Base-by-base conservation (phyloP, 352 stramenopile genomes). In the Phytophthora constricta region DNA sequence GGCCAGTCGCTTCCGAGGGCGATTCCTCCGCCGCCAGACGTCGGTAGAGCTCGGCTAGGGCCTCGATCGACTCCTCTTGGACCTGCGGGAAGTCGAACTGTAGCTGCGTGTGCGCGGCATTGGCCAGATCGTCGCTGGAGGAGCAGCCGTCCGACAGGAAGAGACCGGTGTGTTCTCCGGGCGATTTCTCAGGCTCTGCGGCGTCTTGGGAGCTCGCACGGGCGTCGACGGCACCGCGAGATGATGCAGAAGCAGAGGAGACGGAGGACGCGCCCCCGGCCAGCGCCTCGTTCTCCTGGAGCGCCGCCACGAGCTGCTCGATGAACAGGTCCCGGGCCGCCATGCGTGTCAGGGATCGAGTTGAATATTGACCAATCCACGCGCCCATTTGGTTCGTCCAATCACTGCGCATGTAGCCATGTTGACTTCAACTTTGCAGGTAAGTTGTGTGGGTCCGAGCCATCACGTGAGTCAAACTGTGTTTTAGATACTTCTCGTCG, bases 11-110 rank as follows among this genome's bases (percentile, higher is more conserved):
- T 41, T 37, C 22, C 5, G 2, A 4, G 26, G 26, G 60, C 13
- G 28, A 65, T 49, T 55, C 72, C 16, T 47, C 62, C 26, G 48
- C 51, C 11, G 58, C 58, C 20, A 87, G 43, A 1, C 62, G 65
- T 47, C 68, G 51, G 55, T 89, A 90, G 51, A 67, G 49, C 26
- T 79, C 64, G 7, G 79, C 79, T 13, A 90, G 62, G 4, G 79
- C 77, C 26, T 69, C 46, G 50, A 87, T 49, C 50, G 80, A 67
- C 19, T 52, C 47, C 22, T 83, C 77, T 26, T 68, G 41, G 4
- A 79, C 50, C 33, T 81, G 66, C 0, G 82, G 82, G 53, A 79
- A 90, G 60, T 90, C 82, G 41, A 80, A 89, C 65, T 90, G 82
- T 41, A 90, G 65, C 53, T 72, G 59, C 33, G 68, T 68, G 59